Evolutionary conservation across 225 moss, liverwort and hornwort species (phyloP).

Genomic region (Thuidium tamariscinum): DNA sequence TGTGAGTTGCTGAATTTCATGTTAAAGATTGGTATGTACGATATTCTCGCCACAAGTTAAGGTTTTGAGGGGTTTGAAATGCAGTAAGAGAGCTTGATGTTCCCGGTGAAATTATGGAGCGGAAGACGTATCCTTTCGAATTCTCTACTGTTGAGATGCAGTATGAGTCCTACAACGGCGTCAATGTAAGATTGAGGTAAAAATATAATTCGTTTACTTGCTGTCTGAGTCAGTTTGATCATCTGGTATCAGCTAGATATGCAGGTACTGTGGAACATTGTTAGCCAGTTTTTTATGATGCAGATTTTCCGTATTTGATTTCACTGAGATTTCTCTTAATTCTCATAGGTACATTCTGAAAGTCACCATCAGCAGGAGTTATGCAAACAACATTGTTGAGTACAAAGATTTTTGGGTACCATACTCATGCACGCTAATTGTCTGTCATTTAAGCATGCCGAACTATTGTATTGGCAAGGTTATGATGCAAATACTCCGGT

Average conservation of each 20-base stretch:
- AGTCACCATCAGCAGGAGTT: constrained; percentile 97
- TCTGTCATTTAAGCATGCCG: background rate
- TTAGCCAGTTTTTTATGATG: background rate
- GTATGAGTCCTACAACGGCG: constrained; percentile 93
- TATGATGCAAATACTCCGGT: background rate
- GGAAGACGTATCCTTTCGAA: constrained; percentile 87
- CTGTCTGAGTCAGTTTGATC: background rate
- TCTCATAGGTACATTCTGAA: constrained; percentile 77
- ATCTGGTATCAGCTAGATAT: background rate
- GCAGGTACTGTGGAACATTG: background rate
- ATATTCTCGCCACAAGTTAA: background rate
- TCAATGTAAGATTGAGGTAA: constrained; percentile 95
- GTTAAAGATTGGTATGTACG: background rate
- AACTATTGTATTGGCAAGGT: background rate
- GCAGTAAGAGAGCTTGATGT: constrained; percentile 89
- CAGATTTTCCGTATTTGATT: background rate
- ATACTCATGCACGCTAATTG: background rate
- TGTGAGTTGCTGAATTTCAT: background rate
- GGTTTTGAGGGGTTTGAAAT: constrained; percentile 4
- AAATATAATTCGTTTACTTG: constrained; percentile 66
- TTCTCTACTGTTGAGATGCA: constrained; percentile 99
- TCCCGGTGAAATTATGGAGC: constrained; percentile 85
- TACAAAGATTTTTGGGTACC: constrained; percentile 92
- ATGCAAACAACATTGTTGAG: constrained; percentile 90
- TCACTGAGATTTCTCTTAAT: background rate